These are phyloP conservation scores for Aciculosporium take DNA, from an alignment of 2,329 filamentous ascomycete genomes.

Conservation along the genomic window DNA sequence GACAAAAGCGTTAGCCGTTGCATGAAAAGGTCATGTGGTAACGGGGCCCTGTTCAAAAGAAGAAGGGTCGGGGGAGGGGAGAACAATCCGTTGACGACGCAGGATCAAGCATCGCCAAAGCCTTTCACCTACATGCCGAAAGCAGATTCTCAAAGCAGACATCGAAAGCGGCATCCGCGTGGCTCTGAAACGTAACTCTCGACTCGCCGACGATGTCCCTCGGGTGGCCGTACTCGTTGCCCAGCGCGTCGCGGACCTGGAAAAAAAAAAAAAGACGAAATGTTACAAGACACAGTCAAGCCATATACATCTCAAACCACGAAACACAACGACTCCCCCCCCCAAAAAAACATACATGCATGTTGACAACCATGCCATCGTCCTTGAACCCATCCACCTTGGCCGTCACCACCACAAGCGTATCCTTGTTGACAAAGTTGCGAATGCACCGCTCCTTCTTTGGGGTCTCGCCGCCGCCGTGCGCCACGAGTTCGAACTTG, in stretches of 20 bases:
- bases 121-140: slow-evolving; percentile 43
- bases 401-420: slow-evolving; percentile 87
- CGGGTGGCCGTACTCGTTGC: slow-evolving; percentile 88
- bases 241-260: slow-evolving; percentile 93
- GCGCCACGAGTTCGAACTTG: slow-evolving; percentile 82
- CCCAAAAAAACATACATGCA: slow-evolving; percentile 62
- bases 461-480: slow-evolving; percentile 32
- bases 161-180: slow-evolving; percentile 83
- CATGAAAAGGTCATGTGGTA: too few species aligned
- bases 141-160: slow-evolving; percentile 89
- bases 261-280: slow-evolving; percentile 5
- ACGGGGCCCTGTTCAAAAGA: too few species aligned
- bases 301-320: neutral
- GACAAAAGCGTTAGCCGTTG: neutral
- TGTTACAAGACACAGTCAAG: neutral
- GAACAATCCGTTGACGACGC: neutral
- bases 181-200: slow-evolving; percentile 85
- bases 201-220: slow-evolving; percentile 87
- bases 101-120: too few species aligned
- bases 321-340: too few species aligned
- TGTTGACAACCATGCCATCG: slow-evolving; percentile 86
- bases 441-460: slow-evolving; percentile 77
- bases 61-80: neutral
- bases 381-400: slow-evolving; percentile 74
- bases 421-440: slow-evolving; percentile 88